Evolutionary conservation across 768 basidiomycete genomes (phyloP).

Genomic region (Trametes cingulata): DNA sequence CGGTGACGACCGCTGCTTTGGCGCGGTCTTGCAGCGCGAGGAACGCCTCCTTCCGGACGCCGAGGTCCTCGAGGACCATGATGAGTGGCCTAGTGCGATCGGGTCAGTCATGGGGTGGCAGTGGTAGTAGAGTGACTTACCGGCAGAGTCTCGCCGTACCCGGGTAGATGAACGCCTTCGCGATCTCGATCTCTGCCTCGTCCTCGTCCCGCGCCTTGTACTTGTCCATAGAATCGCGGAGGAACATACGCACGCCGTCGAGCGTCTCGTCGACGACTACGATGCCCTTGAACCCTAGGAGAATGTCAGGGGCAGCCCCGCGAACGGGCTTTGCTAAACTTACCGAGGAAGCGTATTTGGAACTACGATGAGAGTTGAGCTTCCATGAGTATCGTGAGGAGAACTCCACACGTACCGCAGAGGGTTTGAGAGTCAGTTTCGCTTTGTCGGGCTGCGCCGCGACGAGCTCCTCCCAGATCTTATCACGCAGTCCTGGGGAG

Average conservation of each 20-base stretch:
- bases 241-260: conserved; percentile 62
- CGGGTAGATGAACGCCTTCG: conserved; percentile 58
- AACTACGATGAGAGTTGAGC: conserved; percentile 39
- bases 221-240: conserved; percentile 74
- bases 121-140: conserved; percentile 40
- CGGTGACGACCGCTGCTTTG: conserved; percentile 55
- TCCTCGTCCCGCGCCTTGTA: conserved; percentile 50
- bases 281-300: conserved; percentile 66
- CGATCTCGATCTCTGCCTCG: conserved; percentile 71
- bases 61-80: conserved; percentile 77
- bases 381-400: conserved; percentile 4
- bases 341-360: conserved; percentile 78
- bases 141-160: conserved; percentile 70
- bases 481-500: conserved; percentile 52
- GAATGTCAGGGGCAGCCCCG: not conserved
- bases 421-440: conserved; percentile 47
- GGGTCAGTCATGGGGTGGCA: not conserved
- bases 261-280: conserved; percentile 62
- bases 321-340: not conserved
- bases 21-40: conserved; percentile 59
- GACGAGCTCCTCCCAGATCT: conserved; percentile 59
- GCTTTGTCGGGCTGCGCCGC: conserved; percentile 37
- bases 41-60: conserved; percentile 58
- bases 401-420: conserved; percentile 49
- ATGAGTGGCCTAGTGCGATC: conserved; percentile 65